Evolutionary conservation across 257 asterid species (phyloP).

Genomic region (Nicotiana obtusifolia): DNA sequence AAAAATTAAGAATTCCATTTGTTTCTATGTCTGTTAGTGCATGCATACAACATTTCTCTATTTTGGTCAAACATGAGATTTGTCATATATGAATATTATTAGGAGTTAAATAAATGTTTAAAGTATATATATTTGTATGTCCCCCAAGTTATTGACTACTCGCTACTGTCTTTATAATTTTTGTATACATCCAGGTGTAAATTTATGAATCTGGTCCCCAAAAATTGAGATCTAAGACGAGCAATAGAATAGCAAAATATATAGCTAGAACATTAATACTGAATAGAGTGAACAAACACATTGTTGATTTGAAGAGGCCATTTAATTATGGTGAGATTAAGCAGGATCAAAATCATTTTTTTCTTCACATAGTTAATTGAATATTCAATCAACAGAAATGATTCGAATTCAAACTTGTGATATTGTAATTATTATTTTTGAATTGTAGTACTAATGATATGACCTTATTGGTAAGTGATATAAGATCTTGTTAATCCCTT

Average conservation of each 20-base stretch:
- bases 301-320: neutral
- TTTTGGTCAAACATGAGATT: slow-evolving; percentile 14
- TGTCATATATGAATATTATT: neutral
- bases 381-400: too few species aligned
- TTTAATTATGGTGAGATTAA: too few species aligned
- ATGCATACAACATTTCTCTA: neutral
- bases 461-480: too few species aligned
- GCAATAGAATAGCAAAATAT: neutral
- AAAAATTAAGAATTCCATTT: neutral
- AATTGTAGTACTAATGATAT: too few species aligned
- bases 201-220: slow-evolving; percentile 10
- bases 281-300: neutral
- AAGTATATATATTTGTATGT: neutral
- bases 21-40: neutral
- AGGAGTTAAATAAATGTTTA: neutral
- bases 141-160: neutral
- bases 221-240: slow-evolving; percentile 2
- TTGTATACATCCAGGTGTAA: neutral
- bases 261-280: neutral
- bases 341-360: too few species aligned
- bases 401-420: too few species aligned
- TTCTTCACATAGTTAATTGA: too few species aligned
- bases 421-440: too few species aligned
- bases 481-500: too few species aligned
- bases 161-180: neutral